Percentiles rank a stretch among this genome's conserved stretches.
Evolutionary conservation across 257 asterid genomes (phyloP).

Genomic region (Striga asiatica): DNA sequence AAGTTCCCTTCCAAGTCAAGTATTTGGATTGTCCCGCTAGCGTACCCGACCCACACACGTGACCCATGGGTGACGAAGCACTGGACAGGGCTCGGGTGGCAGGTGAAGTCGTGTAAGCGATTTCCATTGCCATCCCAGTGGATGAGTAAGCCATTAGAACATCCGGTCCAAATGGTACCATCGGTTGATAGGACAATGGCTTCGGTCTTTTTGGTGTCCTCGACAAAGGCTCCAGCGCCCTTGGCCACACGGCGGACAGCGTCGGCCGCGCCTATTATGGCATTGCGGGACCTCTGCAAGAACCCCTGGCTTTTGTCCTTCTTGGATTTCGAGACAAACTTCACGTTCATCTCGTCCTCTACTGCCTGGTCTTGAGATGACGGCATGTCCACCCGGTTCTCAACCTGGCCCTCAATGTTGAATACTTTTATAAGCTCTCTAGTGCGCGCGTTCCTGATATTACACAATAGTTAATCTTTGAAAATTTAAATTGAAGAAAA

Average conservation of each 20-base stretch:
- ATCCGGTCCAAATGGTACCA: constrained; percentile 81
- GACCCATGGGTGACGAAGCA: constrained; percentile 55
- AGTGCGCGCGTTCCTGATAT: constrained; percentile 71
- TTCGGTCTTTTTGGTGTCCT: constrained; percentile 62
- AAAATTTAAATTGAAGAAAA: too few relatives aligned
- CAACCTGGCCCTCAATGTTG: constrained; percentile 77
- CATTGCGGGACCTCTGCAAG: constrained; percentile 80
- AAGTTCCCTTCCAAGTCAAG: constrained; percentile 69
- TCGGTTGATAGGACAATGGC: constrained; percentile 57
- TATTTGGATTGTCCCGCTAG: constrained; percentile 63
- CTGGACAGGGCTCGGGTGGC: constrained; percentile 47
- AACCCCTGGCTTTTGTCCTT: constrained; percentile 77
- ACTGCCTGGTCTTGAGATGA: constrained; percentile 42
- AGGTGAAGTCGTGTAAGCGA: constrained; percentile 57
- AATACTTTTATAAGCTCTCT: constrained; percentile 73
- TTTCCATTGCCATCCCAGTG: constrained; percentile 95
- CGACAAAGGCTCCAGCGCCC: constrained; percentile 72
- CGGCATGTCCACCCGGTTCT: constrained; percentile 68
- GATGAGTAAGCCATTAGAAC: constrained; percentile 64
- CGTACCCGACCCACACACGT: constrained; percentile 75
- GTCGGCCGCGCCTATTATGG: constrained; percentile 83
- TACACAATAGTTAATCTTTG: constrained; percentile 7
- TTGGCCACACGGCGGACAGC: constrained; percentile 87
- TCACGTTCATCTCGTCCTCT: constrained; percentile 66
- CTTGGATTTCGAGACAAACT: constrained; percentile 48